Evolutionary conservation across 2,329 filamentous ascomycete genomes (phyloP), one percentile per base, ranked within the genome.

Genomic region (Xylaria arbuscula): DNA sequence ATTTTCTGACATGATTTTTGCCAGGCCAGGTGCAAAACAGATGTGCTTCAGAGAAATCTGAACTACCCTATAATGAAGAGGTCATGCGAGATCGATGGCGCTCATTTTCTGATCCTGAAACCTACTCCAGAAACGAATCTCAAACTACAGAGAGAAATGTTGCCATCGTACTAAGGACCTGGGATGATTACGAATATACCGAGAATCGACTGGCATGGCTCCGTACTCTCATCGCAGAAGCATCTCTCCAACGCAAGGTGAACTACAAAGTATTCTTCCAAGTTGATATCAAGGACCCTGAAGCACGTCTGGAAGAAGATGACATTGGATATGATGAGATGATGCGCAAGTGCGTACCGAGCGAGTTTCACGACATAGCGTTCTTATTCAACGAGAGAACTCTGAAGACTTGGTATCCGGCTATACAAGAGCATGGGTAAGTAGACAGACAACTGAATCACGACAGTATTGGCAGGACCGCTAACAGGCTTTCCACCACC

Each of bases 301-400:
- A 80, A 71, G 80, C 87, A 24, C 83, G 84, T 2, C 85, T 89
- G 69, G 88, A 86, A 83, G 82, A 84, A n/a, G 82, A 84, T 38
- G 57, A 40, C 10, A 80, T 81, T 50, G 78, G 79, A 74, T 91
- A 81, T 80, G 82, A 79, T 76, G 84, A 79, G 78, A 87, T 76
- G 70, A 86, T 83, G 77, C 77, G 82, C 66, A 80, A 83, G 62
- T 85, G 82, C 67, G 81, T 87, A 9, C 85, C 89, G 1, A 82
- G 86, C 74, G 90, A 92, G 72, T 92, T 92, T 78, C 87, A 84
- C 75, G 88, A 88, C 66, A 88, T 92, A 83, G 88, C 86, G 34
- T 88, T 86, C 0, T 81, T 92, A 10, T 92, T 89, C 89, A 90
- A 88, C 6, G 89, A 91, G 76, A 81, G 84, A 66, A 88, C 90